Conservation (phyloP, 805 yeast genomes). For the Clavispora fructus region DNA sequence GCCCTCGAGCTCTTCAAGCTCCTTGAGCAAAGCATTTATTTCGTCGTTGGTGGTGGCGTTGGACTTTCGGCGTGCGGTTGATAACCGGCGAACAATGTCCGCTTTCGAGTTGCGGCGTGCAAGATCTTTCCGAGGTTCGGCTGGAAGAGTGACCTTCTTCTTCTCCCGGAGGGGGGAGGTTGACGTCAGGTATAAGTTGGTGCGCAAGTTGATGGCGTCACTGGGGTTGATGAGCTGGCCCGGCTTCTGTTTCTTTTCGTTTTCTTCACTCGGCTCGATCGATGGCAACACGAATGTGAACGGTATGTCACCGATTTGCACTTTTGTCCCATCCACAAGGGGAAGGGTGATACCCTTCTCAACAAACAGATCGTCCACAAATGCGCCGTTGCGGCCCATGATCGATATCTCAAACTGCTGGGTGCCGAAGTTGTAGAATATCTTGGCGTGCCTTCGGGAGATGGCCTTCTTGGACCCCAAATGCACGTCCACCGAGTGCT, state of each 20-base stretch:
- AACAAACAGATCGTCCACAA: conserved; percentile 85
- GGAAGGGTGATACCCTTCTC: conserved; percentile 92
- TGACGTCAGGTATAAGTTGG: conserved; percentile 38
- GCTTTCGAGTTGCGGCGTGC: conserved; percentile 12
- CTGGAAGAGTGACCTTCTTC: conserved; percentile 1
- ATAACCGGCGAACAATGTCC: conserved; percentile 21
- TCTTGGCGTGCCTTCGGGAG: conserved; percentile 90
- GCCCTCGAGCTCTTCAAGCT: conserved; percentile 26
- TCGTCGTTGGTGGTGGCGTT: conserved; percentile 36
- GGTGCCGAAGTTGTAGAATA: conserved; percentile 93
- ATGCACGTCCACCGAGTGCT: conserved; percentile 84
- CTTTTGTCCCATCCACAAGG: conserved; percentile 68
- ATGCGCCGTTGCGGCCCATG: conserved; percentile 93
- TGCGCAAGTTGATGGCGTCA: conserved; percentile 54
- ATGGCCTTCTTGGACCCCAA: conserved; percentile 89
- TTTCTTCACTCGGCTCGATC: conserved; percentile 37
- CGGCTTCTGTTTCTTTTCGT: conserved; percentile 15
- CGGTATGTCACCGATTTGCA: conserved; percentile 90
- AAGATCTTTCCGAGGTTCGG: background rate
- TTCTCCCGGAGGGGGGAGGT: conserved; percentile 16
- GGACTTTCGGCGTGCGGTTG: conserved; percentile 34
- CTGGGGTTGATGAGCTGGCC: conserved; percentile 50
- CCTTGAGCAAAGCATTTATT: conserved; percentile 30
- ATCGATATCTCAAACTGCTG: conserved; percentile 90
- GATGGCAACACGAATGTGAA: conserved; percentile 85